Evolutionary conservation across 2,329 filamentous ascomycete species (phyloP).

Genomic region (Tolypocladium sp.): DNA sequence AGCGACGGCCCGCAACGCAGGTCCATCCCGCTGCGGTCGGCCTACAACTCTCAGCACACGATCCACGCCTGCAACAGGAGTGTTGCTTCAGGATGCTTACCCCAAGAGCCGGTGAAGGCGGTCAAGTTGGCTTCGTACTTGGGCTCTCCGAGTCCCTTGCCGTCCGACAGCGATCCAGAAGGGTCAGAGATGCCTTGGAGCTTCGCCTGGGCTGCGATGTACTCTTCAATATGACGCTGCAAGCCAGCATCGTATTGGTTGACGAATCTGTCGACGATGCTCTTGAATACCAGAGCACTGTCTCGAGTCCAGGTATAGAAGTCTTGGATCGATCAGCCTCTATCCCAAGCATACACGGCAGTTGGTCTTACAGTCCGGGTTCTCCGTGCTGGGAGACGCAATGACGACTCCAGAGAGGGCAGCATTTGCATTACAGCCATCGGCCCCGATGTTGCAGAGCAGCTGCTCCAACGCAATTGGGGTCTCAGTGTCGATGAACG

Average conservation of each 20-base stretch:
- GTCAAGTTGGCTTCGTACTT: slow-evolving; percentile 61
- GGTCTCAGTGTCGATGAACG: slow-evolving; percentile 42
- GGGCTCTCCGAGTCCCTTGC: slow-evolving; percentile 56
- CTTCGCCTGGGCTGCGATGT: slow-evolving; percentile 56
- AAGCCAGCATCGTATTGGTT: slow-evolving; percentile 48
- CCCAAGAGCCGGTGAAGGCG: slow-evolving; percentile 61
- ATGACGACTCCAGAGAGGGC: slow-evolving; percentile 43
- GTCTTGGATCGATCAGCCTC: slow-evolving; percentile 36
- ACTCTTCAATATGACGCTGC: slow-evolving; percentile 56
- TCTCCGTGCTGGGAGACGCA: slow-evolving; percentile 42
- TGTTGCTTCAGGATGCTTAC: slow-evolving; percentile 11
- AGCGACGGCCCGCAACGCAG: slow-evolving; percentile 65
- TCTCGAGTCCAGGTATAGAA: slow-evolving; percentile 76
- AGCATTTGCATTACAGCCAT: slow-evolving; percentile 38
- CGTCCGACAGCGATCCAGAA: slow-evolving; percentile 47
- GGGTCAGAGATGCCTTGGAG: slow-evolving; percentile 62
- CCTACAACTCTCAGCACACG: slow-evolving; percentile 21
- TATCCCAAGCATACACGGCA: not conserved
- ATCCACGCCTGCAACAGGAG: not conserved
- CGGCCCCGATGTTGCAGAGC: slow-evolving; percentile 50
- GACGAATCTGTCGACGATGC: slow-evolving; percentile 55
- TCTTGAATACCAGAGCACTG: slow-evolving; percentile 60
- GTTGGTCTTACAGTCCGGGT: slow-evolving; percentile 45
- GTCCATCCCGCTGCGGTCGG: slow-evolving; percentile 71
- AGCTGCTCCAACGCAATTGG: slow-evolving; percentile 42